These are phyloP conservation scores for Amanita rimosa DNA, from an alignment of 768 basidiomycete genomes.

Conservation along the genomic window DNA sequence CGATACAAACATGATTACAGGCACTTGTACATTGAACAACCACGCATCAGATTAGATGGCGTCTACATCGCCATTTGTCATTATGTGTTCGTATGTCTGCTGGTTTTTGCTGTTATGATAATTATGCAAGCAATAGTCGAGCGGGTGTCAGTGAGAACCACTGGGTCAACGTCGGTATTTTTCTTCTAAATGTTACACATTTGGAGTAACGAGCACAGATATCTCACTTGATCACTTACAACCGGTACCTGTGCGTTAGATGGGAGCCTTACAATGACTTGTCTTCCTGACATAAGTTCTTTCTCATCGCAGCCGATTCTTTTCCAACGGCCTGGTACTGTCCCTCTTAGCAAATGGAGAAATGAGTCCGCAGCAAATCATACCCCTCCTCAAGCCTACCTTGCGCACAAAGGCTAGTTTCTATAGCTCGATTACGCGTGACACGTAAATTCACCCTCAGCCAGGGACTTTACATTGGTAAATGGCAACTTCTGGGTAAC, in stretches of 20 bases:
- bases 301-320: slow-evolving; percentile 54
- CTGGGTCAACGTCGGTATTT: slow-evolving; percentile 68
- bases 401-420: slow-evolving; percentile 61
- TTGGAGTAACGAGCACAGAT: slow-evolving; percentile 31
- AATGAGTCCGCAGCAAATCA: slow-evolving; percentile 52
- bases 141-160: slow-evolving; percentile 71
- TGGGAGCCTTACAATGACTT: not conserved
- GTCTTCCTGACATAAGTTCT: not conserved
- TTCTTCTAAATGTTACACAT: not conserved
- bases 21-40: slow-evolving; percentile 72
- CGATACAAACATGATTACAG: slow-evolving; percentile 58
- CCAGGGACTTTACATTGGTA: slow-evolving; percentile 64
- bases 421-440: not conserved
- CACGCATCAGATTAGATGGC: slow-evolving; percentile 76
- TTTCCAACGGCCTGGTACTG: slow-evolving; percentile 76
- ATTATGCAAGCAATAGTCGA: slow-evolving; percentile 31
- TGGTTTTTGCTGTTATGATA: slow-evolving; percentile 4
- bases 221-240: slow-evolving; percentile 83
- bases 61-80: slow-evolving; percentile 90
- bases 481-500: slow-evolving; percentile 58
- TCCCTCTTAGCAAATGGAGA: slow-evolving; percentile 82
- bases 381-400: slow-evolving; percentile 65
- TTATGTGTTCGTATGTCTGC: slow-evolving; percentile 46
- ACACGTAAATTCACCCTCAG: not conserved
- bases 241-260: slow-evolving; percentile 71